Evolutionary conservation across 2,329 filamentous ascomycete genomes (phyloP), one percentile per base, ranked within the genome.

Genomic region (Purpureocillium takamizusanense): DNA sequence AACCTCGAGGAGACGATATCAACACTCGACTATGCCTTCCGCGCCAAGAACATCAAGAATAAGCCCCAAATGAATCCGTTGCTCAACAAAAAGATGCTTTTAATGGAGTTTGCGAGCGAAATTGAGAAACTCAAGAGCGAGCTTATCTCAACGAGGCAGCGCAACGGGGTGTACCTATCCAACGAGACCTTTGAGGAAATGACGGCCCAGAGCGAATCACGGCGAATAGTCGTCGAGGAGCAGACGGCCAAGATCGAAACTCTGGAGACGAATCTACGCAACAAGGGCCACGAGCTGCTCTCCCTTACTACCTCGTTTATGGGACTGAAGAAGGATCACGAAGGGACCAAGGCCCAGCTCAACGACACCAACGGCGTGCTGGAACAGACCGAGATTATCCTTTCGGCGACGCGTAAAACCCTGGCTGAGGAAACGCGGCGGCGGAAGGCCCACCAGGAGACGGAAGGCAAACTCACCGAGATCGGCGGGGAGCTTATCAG

Each of bases 1-100:
- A 98, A 97, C 51, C 70, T 98, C 2, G 92, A 98, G 55, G 92
- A 98, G 61, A 98, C 94, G 0, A 97, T 98, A 43, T 97, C 92
- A 1, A 98, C 94, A 0, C 73, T 98, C 2, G 92, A 98, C 59
- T 98, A 98, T 56, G 94, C 92, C 10, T 97, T 97, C 64, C 78
- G 92, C 34, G 92, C 92, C 13, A 98, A 98, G 69, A 97, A 98
- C 50, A 98, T 98, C 52, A 84, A 86, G 36, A 98, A 98, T 62
- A 95, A 95, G 62, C 94, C 92, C 1, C 92, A 98, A 55, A 74
- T 94, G 51, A 98, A 97, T 61, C 85, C 87, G 35, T 76, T 86
- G 54, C 78, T 97, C 46, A 89, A 86, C 46, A 98, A 97, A 63
- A 94, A 92, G 63, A 95, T 87, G 3, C 63, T 98, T 11, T 72